Base-by-base conservation (phyloP, 2,329 filamentous ascomycete genomes). In the Epichloe uncinata region DNA sequence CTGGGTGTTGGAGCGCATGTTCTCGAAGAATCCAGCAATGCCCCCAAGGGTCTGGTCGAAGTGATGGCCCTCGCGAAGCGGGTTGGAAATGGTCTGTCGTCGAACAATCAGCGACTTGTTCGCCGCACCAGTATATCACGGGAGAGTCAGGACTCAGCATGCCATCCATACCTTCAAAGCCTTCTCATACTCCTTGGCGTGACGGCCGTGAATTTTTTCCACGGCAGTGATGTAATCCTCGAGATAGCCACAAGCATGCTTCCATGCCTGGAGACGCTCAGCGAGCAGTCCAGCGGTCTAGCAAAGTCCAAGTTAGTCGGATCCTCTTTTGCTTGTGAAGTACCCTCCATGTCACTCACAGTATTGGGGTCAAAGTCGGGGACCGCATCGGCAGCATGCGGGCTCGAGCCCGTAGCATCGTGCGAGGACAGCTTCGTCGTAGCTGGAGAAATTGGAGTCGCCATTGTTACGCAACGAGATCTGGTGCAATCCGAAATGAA, bases 161-260 rank as follows among this genome's bases (percentile, higher is more conserved):
- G 36, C 34, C 47, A 7, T 46, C 34, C 47, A 7, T 46, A 68
- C 84, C 82, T 97, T 98, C 61, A 97, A 70, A 9, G 93, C 83
- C 69, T 87, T 91, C 72, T 97, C 90, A 62, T 95, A 95, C 67
- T 97, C 91, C 72, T 95, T 97, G 49, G 87, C 82, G 58, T 95
- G 85, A 11, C 79, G 77, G 63, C 82, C 84, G 63, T 96, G 84
- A 52, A 87, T 75, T 74, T 91, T 96, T 67, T 95, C 89, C 3
- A 89, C 87, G 5, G 85, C 82, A 30, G 72, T 73, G 60, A 97
- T 76, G 66, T 96, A 98, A 47, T 95, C 88, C 68, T 97, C 89
- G 45, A 98, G 76, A 63, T 95, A 91, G 50, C 76, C 87, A 54
- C 89, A 87, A 53, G 90, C 87, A 66, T 97, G 91, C 67, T 96